Percentiles rank a stretch among this genome's conserved stretches.
These are phyloP conservation scores for Alternaria consortialis DNA, from an alignment of 2,329 filamentous ascomycete genomes.

Conservation along the genomic window DNA sequence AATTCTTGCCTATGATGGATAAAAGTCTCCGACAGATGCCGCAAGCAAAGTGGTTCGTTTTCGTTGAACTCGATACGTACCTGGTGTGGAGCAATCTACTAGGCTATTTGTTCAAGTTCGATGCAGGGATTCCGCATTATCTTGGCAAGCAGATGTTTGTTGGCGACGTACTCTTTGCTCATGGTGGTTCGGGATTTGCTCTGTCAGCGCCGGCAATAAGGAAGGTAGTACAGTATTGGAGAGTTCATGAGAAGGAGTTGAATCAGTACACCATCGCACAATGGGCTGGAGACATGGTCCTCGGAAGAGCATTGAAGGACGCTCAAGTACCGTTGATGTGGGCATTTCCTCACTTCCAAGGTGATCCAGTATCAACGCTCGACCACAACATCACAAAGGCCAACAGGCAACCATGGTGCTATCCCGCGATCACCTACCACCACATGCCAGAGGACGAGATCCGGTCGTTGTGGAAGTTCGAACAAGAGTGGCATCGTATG, in stretches of 20 bases:
- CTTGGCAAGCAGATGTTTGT: slow-evolving; percentile 63
- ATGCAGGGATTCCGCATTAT: slow-evolving; percentile 59
- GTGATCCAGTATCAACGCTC: slow-evolving; percentile 33
- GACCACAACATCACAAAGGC: slow-evolving; percentile 31
- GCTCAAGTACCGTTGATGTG: slow-evolving; percentile 41
- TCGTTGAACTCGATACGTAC: slow-evolving; percentile 67
- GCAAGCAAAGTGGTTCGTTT: slow-evolving; percentile 65
- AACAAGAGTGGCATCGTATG: slow-evolving; percentile 39
- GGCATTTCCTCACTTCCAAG: slow-evolving; percentile 32
- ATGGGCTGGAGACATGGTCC: slow-evolving; percentile 62
- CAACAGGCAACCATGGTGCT: slow-evolving; percentile 57
- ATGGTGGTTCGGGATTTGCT: slow-evolving; percentile 63
- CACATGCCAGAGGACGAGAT: slow-evolving; percentile 57
- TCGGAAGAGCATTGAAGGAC: slow-evolving; percentile 58
- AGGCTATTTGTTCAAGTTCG: slow-evolving; percentile 60
- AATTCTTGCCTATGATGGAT: slow-evolving; percentile 46
- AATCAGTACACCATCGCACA: slow-evolving; percentile 57
- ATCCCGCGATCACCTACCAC: slow-evolving; percentile 58
- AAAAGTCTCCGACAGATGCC: slow-evolving; percentile 42
- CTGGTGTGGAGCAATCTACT: slow-evolving; percentile 62
- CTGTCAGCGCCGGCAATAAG: slow-evolving; percentile 60
- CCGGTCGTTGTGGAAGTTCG: slow-evolving; percentile 55
- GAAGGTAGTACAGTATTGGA: slow-evolving; percentile 47
- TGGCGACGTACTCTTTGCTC: slow-evolving; percentile 60
- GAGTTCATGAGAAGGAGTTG: slow-evolving; percentile 49